Evolutionary conservation across 2,329 filamentous ascomycete genomes (phyloP), one percentile per base, ranked within the genome.

Genomic region (Aureobasidium sp.): DNA sequence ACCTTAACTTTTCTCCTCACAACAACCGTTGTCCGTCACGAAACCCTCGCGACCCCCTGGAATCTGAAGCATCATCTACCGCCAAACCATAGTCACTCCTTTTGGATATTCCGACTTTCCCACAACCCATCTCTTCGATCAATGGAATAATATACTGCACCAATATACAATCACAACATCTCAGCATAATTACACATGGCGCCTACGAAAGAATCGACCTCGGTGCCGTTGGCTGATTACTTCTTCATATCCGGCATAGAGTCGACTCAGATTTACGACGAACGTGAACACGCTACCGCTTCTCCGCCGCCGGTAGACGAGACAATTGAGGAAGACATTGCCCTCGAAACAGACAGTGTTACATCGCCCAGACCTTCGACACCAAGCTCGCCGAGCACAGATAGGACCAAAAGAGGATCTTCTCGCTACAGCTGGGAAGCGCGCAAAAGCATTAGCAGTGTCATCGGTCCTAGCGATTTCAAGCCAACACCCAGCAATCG

Each of bases 181-280:
- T 32, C 26, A 51, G 44, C 44, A 43, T 51, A 61, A 32, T 63
- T 41, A 51, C 46, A 60, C 46, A 64, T 64, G 59, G 63, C 64
- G 34, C 63, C 63, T 1, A 51, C 34, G 26, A 48, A 56, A n/a
- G 64, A 63, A 29, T 50, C 63, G 5, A 60, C 63, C 12, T 77
- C 79, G 64, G 77, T 78, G 61, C 84, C 84, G 61, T 80, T 87
- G 61, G 84, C 84, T 69, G 84, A 87, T 72, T 86, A 84, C 73
- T 87, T 87, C 73, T 87, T 86, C 80, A 87, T 87, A 64, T 77
- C 75, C 60, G 80, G 80, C 65, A 80, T 81, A 65, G 79, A 81
- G 71, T 80, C 78, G 39, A 74, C 77, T 13, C 78, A 80, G 69
- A 76, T 81, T 63, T 80, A 77, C 71, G 78, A 81, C 66, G 77